Percentiles rank a stretch among this genome's conserved stretches.
Conservation (phyloP, 371 early-diverging fungal species). For the Mortierella sp. region DNA sequence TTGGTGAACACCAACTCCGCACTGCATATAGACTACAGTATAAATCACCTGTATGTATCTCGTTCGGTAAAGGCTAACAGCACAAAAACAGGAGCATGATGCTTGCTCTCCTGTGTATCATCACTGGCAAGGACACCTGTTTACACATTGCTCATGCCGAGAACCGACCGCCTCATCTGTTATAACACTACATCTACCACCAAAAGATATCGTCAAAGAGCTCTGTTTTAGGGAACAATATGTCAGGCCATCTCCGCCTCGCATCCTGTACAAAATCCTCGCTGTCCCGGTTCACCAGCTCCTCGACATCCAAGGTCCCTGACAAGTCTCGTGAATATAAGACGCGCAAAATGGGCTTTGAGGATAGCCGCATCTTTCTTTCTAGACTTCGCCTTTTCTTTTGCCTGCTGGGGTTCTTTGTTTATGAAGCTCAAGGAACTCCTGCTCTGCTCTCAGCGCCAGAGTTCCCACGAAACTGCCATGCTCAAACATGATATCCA, state of each 20-base stretch:
- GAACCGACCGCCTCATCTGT: too few relatives aligned
- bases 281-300: constrained; percentile 24
- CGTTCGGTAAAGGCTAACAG: too few relatives aligned
- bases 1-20: too few relatives aligned
- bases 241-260: constrained; percentile 22
- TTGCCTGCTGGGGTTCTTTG: not conserved
- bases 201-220: constrained; percentile 26
- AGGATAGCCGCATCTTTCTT: not conserved
- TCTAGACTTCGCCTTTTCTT: not conserved
- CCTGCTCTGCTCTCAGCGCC: not conserved
- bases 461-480: constrained; percentile 20
- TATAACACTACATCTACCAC: too few relatives aligned
- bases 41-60: too few relatives aligned
- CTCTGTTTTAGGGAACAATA: constrained; percentile 29
- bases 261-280: constrained; percentile 16
- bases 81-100: too few relatives aligned
- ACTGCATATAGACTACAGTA: too few relatives aligned
- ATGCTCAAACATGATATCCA: constrained; percentile 22
- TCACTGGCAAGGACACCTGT: too few relatives aligned
- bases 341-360: constrained; percentile 21
- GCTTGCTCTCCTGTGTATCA: too few relatives aligned
- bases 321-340: constrained; percentile 30
- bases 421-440: not conserved
- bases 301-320: constrained; percentile 12
- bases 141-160: too few relatives aligned